Conservation (phyloP, 164 flowering plant species). For the Saururus chinensis region DNA sequence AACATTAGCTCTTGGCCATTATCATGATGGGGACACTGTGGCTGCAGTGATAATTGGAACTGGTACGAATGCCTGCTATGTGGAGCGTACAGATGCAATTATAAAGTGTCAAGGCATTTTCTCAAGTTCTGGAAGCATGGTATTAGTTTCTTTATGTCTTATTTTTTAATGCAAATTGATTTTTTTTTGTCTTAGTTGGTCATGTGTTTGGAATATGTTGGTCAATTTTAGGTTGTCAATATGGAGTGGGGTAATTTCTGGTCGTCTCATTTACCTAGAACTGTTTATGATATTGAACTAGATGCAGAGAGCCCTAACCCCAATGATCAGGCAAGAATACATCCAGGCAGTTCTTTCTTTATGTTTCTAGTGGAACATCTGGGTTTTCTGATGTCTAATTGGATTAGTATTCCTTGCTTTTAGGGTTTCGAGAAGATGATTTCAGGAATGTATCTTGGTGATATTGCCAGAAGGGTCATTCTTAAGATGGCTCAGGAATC, state of each 20-base stretch:
- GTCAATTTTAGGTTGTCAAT: constrained; percentile 56
- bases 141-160: constrained; percentile 20
- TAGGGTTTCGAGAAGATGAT: constrained; percentile 99
- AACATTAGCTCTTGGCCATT: constrained; percentile 85
- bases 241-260: constrained; percentile 97
- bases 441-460: constrained; percentile 96
- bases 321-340: constrained; percentile 51
- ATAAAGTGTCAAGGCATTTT: constrained; percentile 82
- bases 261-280: constrained; percentile 91
- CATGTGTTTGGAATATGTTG: not conserved
- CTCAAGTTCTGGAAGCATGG: constrained; percentile 80
- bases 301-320: constrained; percentile 83
- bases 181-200: too few species aligned
- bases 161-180: not conserved
- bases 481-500: constrained; percentile 65
- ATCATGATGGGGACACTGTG: constrained; percentile 83
- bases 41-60: constrained; percentile 92
- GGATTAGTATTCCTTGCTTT: constrained; percentile 11
- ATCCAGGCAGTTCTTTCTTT: not conserved
- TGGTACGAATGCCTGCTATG: constrained; percentile 92
- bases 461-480: constrained; percentile 82
- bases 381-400: not conserved
- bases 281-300: constrained; percentile 66
- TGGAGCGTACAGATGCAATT: constrained; percentile 85
- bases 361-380: not conserved